Evolutionary conservation across 345 rosid genomes (phyloP).

Genomic region (Iberis pinnata): DNA sequence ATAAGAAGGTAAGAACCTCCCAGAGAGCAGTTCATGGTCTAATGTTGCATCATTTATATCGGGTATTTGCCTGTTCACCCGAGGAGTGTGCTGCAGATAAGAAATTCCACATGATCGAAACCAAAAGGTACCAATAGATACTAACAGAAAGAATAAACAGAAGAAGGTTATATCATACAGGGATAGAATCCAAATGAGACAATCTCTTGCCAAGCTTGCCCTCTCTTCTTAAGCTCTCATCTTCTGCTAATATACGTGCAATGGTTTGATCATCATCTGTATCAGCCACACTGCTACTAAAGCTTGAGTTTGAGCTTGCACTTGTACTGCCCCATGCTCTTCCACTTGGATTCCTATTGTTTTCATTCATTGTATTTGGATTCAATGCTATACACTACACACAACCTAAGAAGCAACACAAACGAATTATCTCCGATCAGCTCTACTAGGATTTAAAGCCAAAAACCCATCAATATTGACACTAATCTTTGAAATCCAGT

Average conservation of each 20-base stretch:
- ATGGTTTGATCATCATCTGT: constrained; percentile 82
- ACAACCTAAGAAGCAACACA: constrained; percentile 6
- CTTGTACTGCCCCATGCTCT: constrained; percentile 44
- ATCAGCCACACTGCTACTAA: constrained; percentile 62
- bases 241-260: constrained; percentile 66
- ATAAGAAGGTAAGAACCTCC: constrained; percentile 47
- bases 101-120: no score
- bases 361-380: constrained; percentile 29
- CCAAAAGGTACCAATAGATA: neutral
- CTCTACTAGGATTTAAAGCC: no score
- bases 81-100: constrained; percentile 83
- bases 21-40: constrained; percentile 85
- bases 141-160: no score
- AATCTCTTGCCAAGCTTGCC: constrained; percentile 70
- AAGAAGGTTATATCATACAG: constrained; percentile 37
- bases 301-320: constrained; percentile 73
- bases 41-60: constrained; percentile 76
- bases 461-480: no score
- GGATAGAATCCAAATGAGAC: constrained; percentile 84
- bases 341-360: constrained; percentile 22
- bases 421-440: constrained; percentile 7
- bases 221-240: constrained; percentile 39
- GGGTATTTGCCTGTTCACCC: constrained; percentile 71
- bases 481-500: no score
- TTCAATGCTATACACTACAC: no score